Percentiles rank a stretch among this genome's conserved stretches.
phyloP scores from a whole-genome alignment of 1,139 yeast genomes.

The Taphrina confusa region DNA sequence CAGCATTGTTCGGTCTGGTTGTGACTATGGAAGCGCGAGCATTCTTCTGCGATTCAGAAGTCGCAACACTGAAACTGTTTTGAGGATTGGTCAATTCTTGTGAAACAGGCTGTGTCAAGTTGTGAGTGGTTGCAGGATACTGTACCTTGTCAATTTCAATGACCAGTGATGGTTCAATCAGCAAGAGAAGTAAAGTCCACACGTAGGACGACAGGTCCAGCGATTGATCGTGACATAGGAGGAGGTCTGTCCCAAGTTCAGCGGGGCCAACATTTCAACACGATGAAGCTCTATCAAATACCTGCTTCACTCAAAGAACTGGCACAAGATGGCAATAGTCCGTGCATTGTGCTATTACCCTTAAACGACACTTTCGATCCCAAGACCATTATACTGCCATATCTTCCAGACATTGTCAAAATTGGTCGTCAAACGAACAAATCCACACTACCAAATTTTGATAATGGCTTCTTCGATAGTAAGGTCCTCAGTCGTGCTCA shows the following conservation, averaged over 20 bases:
- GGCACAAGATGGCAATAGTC: conserved; percentile 1
- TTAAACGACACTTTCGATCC: conserved; percentile 79
- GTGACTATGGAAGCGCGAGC: no score
- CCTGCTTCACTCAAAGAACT: neutral
- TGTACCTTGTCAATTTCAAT: neutral
- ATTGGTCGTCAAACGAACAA: conserved; percentile 84
- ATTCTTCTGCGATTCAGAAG: no score
- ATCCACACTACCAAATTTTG: conserved; percentile 69
- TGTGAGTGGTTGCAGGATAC: no score
- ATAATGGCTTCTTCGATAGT: conserved; percentile 92
- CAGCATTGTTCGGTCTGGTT: no score
- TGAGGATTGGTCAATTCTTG: no score
- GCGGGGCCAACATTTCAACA: conserved; percentile 11
- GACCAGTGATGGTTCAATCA: conserved; percentile 8
- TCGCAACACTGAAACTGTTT: no score
- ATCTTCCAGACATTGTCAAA: conserved; percentile 77
- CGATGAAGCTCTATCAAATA: conserved; percentile 6
- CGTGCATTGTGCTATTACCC: conserved; percentile 48
- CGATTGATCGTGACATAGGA: conserved; percentile 2
- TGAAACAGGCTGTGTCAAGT: no score
- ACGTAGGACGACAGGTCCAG: neutral
- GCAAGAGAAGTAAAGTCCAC: conserved; percentile 8
- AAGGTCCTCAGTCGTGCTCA: conserved; percentile 90
- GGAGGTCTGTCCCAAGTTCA: neutral
- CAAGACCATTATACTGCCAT: conserved; percentile 77